Evolutionary conservation across 441 rosid species (phyloP), one percentile per base, ranked within the genome.

Genomic region (Metrosideros polymorpha): DNA sequence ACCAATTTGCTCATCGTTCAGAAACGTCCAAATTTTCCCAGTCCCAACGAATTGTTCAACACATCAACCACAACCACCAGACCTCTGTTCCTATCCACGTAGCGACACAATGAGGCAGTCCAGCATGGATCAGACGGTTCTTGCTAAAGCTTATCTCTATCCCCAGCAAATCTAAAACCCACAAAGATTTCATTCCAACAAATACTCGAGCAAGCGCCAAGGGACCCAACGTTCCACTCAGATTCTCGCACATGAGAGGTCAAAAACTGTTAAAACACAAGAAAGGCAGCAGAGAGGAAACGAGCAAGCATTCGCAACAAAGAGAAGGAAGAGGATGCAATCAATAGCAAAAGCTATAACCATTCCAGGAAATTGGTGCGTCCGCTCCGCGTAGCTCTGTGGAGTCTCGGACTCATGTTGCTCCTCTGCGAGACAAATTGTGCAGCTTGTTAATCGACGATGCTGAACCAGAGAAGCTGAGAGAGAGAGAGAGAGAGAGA

Each of bases 331-430:
- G 25, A 13, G 18, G 6, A 6, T 30, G 49, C 42, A 27, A 85
- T 17, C 5, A 63, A 49, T 27, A 45, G 54, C 47, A 42, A 39
- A 39, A 0, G n/a, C 7, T 92, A 27, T 9, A 1, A 96, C 99
- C 93, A 93, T 93, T 91, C 93, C 97, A 42, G 96, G 97, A 90
- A 97, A 97, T 83, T 86, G 93, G 92, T 96, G 99, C 84, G 45
- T 92, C 90, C 99, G 92, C 93, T 96, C 98, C 82, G 89, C 96
- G 89, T 90, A 95, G 91, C 87, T 93, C 90, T 94, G 90, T 42
- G 89, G 86, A 76, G 90, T 79, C 83, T 93, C 93, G 83, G 89
- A 59, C 45, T 88, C 86, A 39, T 71, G 79, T 88, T 91, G 94
- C 86, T 90, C 95, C 55, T 90, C 98, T 93, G 89, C 57, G 85